Evolutionary conservation across 148 eudicot genomes (phyloP).

Genomic region (Fagopyrum esculentum): DNA sequence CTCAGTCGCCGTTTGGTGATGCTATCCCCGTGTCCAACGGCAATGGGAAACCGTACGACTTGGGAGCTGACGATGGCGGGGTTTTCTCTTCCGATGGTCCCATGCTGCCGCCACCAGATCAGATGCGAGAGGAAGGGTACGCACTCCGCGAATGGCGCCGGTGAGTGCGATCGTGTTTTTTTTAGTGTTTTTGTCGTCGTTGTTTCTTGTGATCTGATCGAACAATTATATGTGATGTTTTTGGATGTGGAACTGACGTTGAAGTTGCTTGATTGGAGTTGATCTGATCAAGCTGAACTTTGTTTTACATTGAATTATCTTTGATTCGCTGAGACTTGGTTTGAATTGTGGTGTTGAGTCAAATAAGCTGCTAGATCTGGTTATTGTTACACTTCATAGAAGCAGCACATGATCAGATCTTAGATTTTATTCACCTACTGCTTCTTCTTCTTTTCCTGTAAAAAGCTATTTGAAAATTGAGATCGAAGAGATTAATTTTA

Average conservation of each 20-base stretch:
- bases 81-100: slow-evolving; percentile 79
- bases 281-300: slow-evolving; percentile 1
- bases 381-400: not conserved
- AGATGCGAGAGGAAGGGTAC: slow-evolving; percentile 72
- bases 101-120: slow-evolving; percentile 67
- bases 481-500: not conserved
- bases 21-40: slow-evolving; percentile 57
- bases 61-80: slow-evolving; percentile 62
- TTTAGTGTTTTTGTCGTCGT: not conserved
- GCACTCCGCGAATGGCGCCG: slow-evolving; percentile 96
- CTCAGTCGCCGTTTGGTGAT: slow-evolving; percentile 35
- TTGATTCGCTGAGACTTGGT: not conserved
- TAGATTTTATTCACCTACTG: not conserved
- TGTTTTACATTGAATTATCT: not conserved
- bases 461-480: not conserved
- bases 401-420: not conserved
- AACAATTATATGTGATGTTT: not conserved
- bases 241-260: not conserved
- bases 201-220: not conserved
- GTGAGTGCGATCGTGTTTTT: slow-evolving; percentile 27
- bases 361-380: slow-evolving; percentile 6
- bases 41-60: slow-evolving; percentile 47
- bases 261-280: not conserved
- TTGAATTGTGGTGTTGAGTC: not conserved
- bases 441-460: not conserved